These are phyloP conservation scores for Apiospora hydei DNA, from an alignment of 2,329 filamentous ascomycete species.

Conservation along the genomic window DNA sequence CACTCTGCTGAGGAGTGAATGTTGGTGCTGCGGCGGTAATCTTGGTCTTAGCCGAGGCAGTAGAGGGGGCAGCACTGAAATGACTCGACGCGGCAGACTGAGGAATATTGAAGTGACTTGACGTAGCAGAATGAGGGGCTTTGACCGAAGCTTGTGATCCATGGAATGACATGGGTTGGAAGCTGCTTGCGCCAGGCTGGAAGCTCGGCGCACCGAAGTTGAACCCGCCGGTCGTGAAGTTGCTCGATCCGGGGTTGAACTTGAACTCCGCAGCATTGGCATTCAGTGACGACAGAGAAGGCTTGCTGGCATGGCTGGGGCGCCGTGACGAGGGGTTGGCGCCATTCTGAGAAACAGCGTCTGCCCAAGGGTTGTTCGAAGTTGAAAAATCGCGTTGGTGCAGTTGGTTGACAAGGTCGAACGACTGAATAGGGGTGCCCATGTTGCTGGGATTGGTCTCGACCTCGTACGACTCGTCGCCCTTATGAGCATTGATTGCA, in stretches of 20 bases:
- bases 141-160: slow-evolving; percentile 44
- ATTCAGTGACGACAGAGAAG: slow-evolving; percentile 82
- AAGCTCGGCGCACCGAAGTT: slow-evolving; percentile 51
- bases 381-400: slow-evolving; percentile 65
- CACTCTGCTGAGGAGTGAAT: slow-evolving; percentile 73
- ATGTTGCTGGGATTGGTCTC: slow-evolving; percentile 78
- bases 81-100: slow-evolving; percentile 48
- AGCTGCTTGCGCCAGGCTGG: slow-evolving; percentile 39
- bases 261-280: slow-evolving; percentile 90
- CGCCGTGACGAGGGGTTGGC: slow-evolving; percentile 48
- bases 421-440: slow-evolving; percentile 66
- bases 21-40: slow-evolving; percentile 75
- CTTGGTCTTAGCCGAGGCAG: slow-evolving; percentile 47
- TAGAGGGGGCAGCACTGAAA: slow-evolving; percentile 49
- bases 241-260: slow-evolving; percentile 64
- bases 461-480: slow-evolving; percentile 68
- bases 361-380: slow-evolving; percentile 69
- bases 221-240: slow-evolving; percentile 61
- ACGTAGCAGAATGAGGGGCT: not conserved
- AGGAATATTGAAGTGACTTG: slow-evolving; percentile 37
- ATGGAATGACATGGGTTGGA: slow-evolving; percentile 56
- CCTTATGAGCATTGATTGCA: slow-evolving; percentile 46
- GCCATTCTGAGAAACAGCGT: slow-evolving; percentile 51
- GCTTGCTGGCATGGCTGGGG: slow-evolving; percentile 70
- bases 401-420: slow-evolving; percentile 54